phyloP scores from a whole-genome alignment of 495 filamentous ascomycete species.

The Aspergillus kassunensis region DNA sequence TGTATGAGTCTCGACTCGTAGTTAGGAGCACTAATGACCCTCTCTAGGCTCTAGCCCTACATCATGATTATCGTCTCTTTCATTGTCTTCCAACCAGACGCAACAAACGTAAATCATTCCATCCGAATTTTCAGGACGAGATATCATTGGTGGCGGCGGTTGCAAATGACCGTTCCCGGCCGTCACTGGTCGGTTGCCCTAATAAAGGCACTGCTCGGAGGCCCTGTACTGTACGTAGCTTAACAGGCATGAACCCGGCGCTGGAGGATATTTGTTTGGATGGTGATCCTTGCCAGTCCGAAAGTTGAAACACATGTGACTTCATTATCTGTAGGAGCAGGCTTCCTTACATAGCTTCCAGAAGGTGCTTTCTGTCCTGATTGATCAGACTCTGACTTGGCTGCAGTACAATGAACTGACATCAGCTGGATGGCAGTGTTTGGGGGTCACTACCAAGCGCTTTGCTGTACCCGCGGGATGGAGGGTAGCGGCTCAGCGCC shows the following conservation, averaged over 20 bases:
- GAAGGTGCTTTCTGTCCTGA: background rate
- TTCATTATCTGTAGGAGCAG: background rate
- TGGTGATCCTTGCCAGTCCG: background rate
- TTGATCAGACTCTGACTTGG: no score
- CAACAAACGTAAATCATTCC: background rate
- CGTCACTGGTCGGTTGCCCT: background rate
- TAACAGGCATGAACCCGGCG: constrained; percentile 1
- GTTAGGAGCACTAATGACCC: no score
- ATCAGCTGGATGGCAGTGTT: no score
- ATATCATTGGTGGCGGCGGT: constrained; percentile 7
- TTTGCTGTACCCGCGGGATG: background rate
- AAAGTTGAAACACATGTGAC: no score
- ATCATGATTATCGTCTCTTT: no score
- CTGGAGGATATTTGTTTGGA: background rate
- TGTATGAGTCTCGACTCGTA: no score
- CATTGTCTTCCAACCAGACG: constrained; percentile 4
- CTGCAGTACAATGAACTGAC: no score
- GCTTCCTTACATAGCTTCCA: constrained; percentile 8
- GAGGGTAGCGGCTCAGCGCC: constrained; percentile 7
- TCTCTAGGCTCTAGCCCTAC: no score
- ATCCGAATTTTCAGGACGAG: constrained; percentile 7
- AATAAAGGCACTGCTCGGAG: background rate
- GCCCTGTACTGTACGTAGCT: background rate
- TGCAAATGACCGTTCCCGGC: background rate
- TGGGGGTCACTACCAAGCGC: background rate